phyloP scores from a whole-genome alignment of 2,329 filamentous ascomycete genomes.

The Periconia sp. region DNA sequence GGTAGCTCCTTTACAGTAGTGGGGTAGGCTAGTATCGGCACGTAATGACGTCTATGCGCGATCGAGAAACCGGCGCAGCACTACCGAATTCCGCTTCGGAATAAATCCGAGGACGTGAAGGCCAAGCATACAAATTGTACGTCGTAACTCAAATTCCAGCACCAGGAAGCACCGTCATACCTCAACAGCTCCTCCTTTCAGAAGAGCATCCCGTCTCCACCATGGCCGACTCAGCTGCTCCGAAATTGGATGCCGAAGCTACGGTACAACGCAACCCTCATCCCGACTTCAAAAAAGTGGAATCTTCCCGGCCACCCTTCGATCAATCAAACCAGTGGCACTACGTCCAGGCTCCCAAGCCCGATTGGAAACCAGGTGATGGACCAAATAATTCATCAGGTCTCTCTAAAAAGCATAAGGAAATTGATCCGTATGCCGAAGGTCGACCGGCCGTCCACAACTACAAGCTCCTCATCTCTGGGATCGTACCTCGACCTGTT shows the following conservation, averaged over 20 bases:
- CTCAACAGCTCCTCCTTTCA: no score
- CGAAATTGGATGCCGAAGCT: slow-evolving; percentile 54
- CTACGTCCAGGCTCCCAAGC: slow-evolving; percentile 68
- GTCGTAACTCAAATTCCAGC: no score
- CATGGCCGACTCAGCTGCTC: slow-evolving; percentile 26
- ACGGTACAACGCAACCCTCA: slow-evolving; percentile 68
- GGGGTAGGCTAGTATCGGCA: slow-evolving; percentile 23
- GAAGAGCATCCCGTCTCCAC: background rate
- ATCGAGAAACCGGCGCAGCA: no score
- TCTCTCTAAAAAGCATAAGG: slow-evolving; percentile 66
- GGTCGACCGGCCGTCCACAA: slow-evolving; percentile 73
- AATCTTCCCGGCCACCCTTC: slow-evolving; percentile 69
- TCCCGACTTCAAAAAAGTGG: slow-evolving; percentile 75
- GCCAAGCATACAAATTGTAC: no score
- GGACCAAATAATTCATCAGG: slow-evolving; percentile 67
- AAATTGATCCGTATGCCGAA: slow-evolving; percentile 80
- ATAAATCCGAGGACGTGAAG: no score
- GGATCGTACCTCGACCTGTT: slow-evolving; percentile 82
- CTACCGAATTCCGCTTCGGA: no score
- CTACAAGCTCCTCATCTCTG: slow-evolving; percentile 90
- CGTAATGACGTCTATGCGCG: slow-evolving; percentile 12
- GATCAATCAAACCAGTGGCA: slow-evolving; percentile 56
- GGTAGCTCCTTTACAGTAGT: slow-evolving; percentile 25
- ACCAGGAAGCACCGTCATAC: no score
- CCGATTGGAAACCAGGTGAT: slow-evolving; percentile 69